Conservation (phyloP, 2,329 filamentous ascomycete genomes). For the Corinectria fuckeliana region DNA sequence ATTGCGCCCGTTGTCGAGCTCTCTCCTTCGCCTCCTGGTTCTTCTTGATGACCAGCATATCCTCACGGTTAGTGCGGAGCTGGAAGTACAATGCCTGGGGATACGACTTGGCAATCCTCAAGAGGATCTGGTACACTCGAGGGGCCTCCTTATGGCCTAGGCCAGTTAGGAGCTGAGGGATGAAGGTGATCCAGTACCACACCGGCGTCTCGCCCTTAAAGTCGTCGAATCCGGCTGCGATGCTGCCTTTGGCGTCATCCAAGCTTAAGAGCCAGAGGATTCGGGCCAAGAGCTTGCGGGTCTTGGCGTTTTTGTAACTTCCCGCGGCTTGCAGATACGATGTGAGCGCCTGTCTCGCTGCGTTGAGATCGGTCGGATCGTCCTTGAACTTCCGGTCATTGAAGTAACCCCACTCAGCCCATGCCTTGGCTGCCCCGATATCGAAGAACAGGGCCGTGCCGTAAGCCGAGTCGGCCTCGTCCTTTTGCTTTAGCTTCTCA, state of each 20-base stretch:
- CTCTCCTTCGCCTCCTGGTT: conserved; percentile 79
- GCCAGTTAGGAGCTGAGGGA: conserved; percentile 92
- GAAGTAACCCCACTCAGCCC: conserved; percentile 99
- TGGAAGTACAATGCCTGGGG: conserved; percentile 97
- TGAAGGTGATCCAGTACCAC: conserved; percentile 99
- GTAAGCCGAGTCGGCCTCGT: conserved; percentile 92
- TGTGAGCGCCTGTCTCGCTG: conserved; percentile 89
- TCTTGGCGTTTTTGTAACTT: conserved; percentile 97
- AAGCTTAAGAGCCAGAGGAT: conserved; percentile 96
- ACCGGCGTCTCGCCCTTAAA: conserved; percentile 97
- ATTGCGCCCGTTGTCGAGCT: conserved; percentile 57
- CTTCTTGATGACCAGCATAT: conserved; percentile 92
- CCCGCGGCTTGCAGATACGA: conserved; percentile 96
- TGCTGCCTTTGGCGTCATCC: conserved; percentile 83
- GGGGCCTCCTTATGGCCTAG: conserved; percentile 90
- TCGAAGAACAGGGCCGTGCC: conserved; percentile 96
- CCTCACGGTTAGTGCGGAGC: conserved; percentile 89
- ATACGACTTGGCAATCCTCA: conserved; percentile 94
- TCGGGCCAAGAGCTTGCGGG: conserved; percentile 87
- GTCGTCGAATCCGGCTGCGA: conserved; percentile 87
- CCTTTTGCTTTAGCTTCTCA: conserved; percentile 88
- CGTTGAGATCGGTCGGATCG: conserved; percentile 79
- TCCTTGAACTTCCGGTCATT: conserved; percentile 97
- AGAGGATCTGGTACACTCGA: conserved; percentile 83
- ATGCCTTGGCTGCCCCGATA: conserved; percentile 92